Evolutionary conservation across 495 filamentous ascomycete genomes (phyloP).

Genomic region (Daldinia decipiens): DNA sequence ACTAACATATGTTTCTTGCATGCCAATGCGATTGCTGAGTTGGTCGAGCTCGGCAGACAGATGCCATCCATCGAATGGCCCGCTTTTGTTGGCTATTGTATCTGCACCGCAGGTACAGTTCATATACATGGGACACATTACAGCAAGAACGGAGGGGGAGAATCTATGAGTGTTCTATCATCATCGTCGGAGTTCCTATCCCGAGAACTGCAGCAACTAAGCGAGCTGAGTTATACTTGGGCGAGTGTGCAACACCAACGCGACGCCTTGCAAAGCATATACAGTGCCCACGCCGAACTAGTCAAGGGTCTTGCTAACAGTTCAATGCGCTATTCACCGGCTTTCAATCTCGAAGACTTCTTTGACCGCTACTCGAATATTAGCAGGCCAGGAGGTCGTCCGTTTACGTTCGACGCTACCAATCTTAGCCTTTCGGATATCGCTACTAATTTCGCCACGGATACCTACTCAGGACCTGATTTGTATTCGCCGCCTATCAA

Average conservation of each 20-base stretch:
- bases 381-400: constrained; percentile 52
- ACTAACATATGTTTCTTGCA: constrained; percentile 88
- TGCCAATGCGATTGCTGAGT: constrained; percentile 84
- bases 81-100: constrained; percentile 81
- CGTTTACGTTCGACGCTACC: constrained; percentile 62
- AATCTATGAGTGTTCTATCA: constrained; percentile 62
- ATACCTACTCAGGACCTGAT: constrained; percentile 59
- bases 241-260: constrained; percentile 81
- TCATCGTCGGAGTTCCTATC: constrained; percentile 75
- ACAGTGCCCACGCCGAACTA: constrained; percentile 75
- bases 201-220: constrained; percentile 80
- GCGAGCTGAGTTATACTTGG: constrained; percentile 77
- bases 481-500: constrained; percentile 53
- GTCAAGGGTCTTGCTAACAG: constrained; percentile 72
- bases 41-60: constrained; percentile 78
- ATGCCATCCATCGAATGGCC: constrained; percentile 79
- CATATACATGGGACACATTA: constrained; percentile 88
- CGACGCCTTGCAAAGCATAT: constrained; percentile 77
- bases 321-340: constrained; percentile 71
- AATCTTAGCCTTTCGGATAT: constrained; percentile 65
- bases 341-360: constrained; percentile 87
- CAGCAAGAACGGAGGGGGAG: constrained; percentile 67
- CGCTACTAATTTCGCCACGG: constrained; percentile 58
- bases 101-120: constrained; percentile 83
- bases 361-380: constrained; percentile 76